Conservation (phyloP, 176 grass and related monocot species). For the Musa beccarii region DNA sequence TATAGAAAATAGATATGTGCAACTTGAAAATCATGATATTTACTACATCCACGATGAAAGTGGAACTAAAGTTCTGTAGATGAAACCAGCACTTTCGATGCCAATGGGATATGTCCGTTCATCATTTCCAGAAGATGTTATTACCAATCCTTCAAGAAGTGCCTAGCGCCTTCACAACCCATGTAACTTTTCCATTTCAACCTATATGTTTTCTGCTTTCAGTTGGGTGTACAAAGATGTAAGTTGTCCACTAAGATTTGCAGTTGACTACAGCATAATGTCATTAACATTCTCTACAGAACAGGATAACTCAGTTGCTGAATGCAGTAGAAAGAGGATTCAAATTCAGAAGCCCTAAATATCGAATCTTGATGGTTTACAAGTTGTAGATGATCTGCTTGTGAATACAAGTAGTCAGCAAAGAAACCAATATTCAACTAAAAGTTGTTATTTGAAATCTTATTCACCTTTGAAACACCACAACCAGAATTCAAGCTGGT, state of each 20-base stretch:
- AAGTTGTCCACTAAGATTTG: slow-evolving; percentile 61
- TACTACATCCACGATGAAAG: slow-evolving; percentile 75
- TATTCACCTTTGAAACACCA: too few relatives aligned
- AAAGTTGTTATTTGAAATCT: too few relatives aligned
- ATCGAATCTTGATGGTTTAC: too few relatives aligned
- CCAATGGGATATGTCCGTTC: slow-evolving; percentile 35
- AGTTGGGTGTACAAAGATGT: slow-evolving; percentile 45
- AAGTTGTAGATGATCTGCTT: too few relatives aligned
- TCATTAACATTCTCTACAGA: slow-evolving; percentile 60
- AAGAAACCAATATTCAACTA: too few relatives aligned
- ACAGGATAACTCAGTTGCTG: slow-evolving; percentile 75
- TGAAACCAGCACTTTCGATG: slow-evolving; percentile 45
- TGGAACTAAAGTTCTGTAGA: slow-evolving; percentile 71
- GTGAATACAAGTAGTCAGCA: too few relatives aligned
- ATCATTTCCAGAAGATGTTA: slow-evolving; percentile 66
- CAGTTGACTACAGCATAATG: slow-evolving; percentile 70
- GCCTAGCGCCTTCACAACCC: slow-evolving; percentile 51
- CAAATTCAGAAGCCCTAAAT: too few relatives aligned
- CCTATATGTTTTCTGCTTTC: slow-evolving; percentile 33
- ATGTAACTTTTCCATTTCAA: slow-evolving; percentile 59
- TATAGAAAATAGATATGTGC: slow-evolving; percentile 47
- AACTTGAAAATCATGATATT: slow-evolving; percentile 57
- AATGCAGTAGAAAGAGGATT: slow-evolving; percentile 45
- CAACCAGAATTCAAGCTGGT: too few relatives aligned
- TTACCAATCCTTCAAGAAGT: slow-evolving; percentile 71